Evolutionary conservation across 2,329 filamentous ascomycete genomes (phyloP).

Genomic region (Fusarium equiseti): DNA sequence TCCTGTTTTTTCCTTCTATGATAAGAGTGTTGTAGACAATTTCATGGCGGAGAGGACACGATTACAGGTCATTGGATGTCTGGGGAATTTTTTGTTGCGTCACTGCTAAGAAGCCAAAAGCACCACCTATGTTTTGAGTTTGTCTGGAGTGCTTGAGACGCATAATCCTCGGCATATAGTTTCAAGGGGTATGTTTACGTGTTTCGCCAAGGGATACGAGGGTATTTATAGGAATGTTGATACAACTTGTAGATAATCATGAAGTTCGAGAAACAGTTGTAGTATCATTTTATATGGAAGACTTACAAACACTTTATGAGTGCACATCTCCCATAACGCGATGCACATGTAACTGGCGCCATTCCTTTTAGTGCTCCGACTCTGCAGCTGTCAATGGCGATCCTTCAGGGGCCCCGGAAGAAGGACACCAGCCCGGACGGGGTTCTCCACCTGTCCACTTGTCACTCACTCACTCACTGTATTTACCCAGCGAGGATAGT

Average conservation of each 20-base stretch:
- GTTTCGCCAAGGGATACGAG: conserved; percentile 11
- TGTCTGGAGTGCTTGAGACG: conserved; percentile 32
- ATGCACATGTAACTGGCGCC: conserved; percentile 18
- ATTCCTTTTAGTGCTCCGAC: conserved; percentile 33
- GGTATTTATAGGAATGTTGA: conserved; percentile 7
- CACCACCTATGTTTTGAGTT: conserved; percentile 38
- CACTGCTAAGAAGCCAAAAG: conserved; percentile 35
- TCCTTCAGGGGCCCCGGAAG: conserved; percentile 34
- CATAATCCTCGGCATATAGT: conserved; percentile 47
- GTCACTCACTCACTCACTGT: not conserved
- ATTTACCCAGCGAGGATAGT: conserved; percentile 10
- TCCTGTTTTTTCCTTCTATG: conserved; percentile 33
- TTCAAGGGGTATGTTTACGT: conserved; percentile 27
- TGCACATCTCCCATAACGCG: not conserved
- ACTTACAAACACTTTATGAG: not conserved
- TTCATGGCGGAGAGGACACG: conserved; percentile 47
- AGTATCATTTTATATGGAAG: not conserved
- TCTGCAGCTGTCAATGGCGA: conserved; percentile 40
- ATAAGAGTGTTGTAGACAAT: conserved; percentile 33
- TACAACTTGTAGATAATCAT: not conserved
- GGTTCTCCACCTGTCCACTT: not conserved
- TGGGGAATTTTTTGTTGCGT: conserved; percentile 39
- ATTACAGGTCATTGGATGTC: conserved; percentile 24
- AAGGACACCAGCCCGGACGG: not conserved
- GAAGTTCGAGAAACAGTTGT: not conserved